Evolutionary conservation across 2,329 filamentous ascomycete species (phyloP).

Genomic region (Ophiostoma australiae): DNA sequence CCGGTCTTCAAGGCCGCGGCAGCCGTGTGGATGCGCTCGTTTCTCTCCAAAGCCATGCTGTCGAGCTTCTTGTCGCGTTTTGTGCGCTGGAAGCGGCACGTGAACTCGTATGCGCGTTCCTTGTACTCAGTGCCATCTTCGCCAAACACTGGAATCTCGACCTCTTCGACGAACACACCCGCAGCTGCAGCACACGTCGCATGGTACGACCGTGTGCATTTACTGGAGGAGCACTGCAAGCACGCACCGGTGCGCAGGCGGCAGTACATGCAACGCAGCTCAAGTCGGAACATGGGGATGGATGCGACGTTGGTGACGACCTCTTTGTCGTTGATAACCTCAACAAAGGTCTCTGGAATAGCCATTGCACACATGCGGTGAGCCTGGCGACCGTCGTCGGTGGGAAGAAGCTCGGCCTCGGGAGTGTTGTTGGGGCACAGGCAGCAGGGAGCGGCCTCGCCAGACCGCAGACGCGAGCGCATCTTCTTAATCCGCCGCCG

Average conservation of each 20-base stretch:
- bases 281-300: conserved; percentile 80
- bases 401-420: conserved; percentile 74
- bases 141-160: conserved; percentile 78
- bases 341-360: conserved; percentile 86
- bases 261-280: conserved; percentile 92
- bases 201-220: conserved; percentile 89
- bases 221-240: conserved; percentile 93
- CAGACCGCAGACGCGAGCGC: conserved; percentile 55
- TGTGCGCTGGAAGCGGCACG: conserved; percentile 86
- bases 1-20: conserved; percentile 64
- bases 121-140: conserved; percentile 91
- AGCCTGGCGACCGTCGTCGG: conserved; percentile 80
- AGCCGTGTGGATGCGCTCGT: conserved; percentile 61
- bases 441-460: conserved; percentile 58
- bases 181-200: conserved; percentile 89
- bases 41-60: conserved; percentile 63
- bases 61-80: conserved; percentile 76
- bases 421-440: conserved; percentile 88
- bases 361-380: conserved; percentile 87
- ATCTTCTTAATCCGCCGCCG: conserved; percentile 68
- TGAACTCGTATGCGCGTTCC: conserved; percentile 85
- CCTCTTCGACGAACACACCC: conserved; percentile 85
- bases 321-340: conserved; percentile 64
- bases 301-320: conserved; percentile 71
- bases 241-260: conserved; percentile 92